These are phyloP conservation scores for Ophiognomonia clavigignenti-juglandacearum DNA, from an alignment of 2,329 filamentous ascomycete genomes.

Conservation along the genomic window DNA sequence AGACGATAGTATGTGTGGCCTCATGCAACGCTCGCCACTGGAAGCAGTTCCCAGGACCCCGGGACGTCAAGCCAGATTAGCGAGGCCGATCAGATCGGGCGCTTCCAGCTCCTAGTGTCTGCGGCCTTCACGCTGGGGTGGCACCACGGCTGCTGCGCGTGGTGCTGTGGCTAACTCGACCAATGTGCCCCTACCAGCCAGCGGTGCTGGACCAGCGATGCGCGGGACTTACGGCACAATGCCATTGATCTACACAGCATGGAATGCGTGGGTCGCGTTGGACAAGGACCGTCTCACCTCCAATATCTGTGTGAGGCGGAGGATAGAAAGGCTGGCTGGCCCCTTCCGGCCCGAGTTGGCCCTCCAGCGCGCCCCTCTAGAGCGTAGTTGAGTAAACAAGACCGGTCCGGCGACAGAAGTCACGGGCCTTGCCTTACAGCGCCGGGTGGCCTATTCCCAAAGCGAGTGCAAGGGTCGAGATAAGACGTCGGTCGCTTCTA, in stretches of 20 bases:
- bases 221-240: neutral
- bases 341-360: neutral
- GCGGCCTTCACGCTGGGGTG: neutral
- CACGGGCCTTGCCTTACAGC: no score
- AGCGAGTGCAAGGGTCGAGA: neutral
- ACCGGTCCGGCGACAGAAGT: no score
- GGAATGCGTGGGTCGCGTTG: neutral
- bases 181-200: neutral
- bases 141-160: neutral
- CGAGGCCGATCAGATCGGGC: neutral
- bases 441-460: no score
- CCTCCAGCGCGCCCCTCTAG: no score
- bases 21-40: neutral
- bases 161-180: neutral
- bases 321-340: neutral
- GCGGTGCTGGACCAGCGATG: neutral
- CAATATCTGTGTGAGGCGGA: neutral
- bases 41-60: neutral
- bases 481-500: neutral
- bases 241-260: no score
- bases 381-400: no score
- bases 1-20: neutral
- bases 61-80: neutral
- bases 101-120: neutral
- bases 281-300: neutral